Evolutionary conservation across 2,329 filamentous ascomycete species (phyloP), one percentile per base, ranked within the genome.

Genomic region (Beauveria asiatica): DNA sequence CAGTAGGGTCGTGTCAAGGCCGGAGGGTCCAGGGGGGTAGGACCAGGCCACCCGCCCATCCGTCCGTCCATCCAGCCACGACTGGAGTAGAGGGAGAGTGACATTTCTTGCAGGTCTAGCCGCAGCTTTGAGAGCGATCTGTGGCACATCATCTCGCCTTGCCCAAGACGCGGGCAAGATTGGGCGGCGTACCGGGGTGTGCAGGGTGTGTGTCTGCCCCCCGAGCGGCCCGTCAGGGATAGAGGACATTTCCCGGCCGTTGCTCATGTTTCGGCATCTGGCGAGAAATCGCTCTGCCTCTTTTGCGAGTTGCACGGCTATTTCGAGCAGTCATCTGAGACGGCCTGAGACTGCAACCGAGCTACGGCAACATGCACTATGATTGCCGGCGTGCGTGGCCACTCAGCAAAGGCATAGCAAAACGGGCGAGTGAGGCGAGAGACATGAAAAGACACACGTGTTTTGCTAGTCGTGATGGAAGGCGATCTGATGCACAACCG

Each of bases 81-180:
- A 45, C 27, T 46, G 30, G 27, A 41, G 17, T 46, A 56, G 16
- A 58, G 37, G 55, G 23, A 50, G 44, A 25, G 55, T 58, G 55
- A 25, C 55, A 58, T 58, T 23, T 58, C 23, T 50, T 58, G 46
- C 55, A 51, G 55, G n/a, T 42, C 45, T 30, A 50, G 55, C 46
- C 23, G 55, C 55, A 58, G 33, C 55, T 39, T 30, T 30, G 19
- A 30, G 21, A 44, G 17, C 74, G 72, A 74, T 75, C 72, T 74
- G 73, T 75, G 70, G 66, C 64, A 74, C 73, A 65, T 71, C 71
- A 74, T 74, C 72, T 74, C 68, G 70, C 67, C 68, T 71, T 67
- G 63, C 62, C 55, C 42, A 61, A 60, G 59, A 33, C 33, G 57
- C 49, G 50, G 56, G 25, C 57, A 48, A 54, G 41, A 54, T 60